Evolutionary conservation across 2,329 filamentous ascomycete genomes (phyloP), one percentile per base, ranked within the genome.

Genomic region (Magnaporthiopsis rhizophila): DNA sequence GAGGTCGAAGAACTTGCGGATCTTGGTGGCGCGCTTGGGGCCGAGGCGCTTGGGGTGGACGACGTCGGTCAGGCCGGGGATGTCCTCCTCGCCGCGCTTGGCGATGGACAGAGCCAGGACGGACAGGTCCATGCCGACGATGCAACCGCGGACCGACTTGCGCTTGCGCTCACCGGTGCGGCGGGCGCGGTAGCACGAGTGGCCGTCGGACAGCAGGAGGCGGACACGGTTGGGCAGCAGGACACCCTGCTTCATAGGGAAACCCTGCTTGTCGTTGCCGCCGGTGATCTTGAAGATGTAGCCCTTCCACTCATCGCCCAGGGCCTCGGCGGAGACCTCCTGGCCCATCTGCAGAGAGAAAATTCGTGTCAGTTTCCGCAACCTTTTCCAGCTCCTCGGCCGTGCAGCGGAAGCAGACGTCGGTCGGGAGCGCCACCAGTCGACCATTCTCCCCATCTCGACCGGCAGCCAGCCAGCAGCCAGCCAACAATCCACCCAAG

Each of bases 181-280:
- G 83, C 57, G 30, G 79, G 94, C 88, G 79, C 95, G 94, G 89
- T 98, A 99, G 91, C 95, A 99, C 74, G 92, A 95, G 91, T 98
- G 95, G 80, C 95, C 95, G 65, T 96, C 92, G 79, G 89, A 79
- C 78, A 99, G 92, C 76, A 99, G 90, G 73, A 99, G 92, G 74
- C 91, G 90, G 83, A 97, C 95, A 95, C 95, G 95, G 80, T 91
- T 95, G 76, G 95, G 93, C 82, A 96, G 91, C 87, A 99, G 94
- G 80, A 96, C 91, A 87, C 95, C 95, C 89, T 99, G 96, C 92
- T 99, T 99, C 95, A 99, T 99, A 75, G 95, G 95, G 89, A 99
- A 99, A 86, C 95, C 95, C 87, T 99, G 96, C 92, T 99, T 99
- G 91, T 99, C 95, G 90, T 99, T 99, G 79, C 96, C 95, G 78